These are phyloP conservation scores for Actinidia arguta DNA, from an alignment of 179 eudicot species.

Conservation along the genomic window DNA sequence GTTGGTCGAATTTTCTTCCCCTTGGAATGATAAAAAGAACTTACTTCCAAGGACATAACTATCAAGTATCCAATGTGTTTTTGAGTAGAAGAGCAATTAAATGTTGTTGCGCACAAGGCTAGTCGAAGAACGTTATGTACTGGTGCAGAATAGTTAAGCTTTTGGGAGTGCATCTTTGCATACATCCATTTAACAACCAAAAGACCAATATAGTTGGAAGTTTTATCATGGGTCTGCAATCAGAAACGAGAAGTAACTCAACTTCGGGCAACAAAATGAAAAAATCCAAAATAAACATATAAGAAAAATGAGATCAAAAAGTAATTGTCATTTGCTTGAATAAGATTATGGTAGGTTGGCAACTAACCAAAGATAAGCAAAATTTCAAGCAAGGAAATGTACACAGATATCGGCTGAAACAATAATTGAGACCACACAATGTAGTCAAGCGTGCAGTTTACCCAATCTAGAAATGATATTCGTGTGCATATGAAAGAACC, in stretches of 20 bases:
- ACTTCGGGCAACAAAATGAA: conserved; percentile 13
- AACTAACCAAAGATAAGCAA: background rate
- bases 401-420: background rate
- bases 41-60: conserved; percentile 77
- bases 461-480: too few relatives aligned
- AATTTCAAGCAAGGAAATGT: too few relatives aligned
- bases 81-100: conserved; percentile 80
- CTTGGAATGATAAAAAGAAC: too few relatives aligned
- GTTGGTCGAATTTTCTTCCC: too few relatives aligned
- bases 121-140: conserved; percentile 55
- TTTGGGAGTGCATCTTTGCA: conserved; percentile 53
- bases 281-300: background rate
- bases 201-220: conserved; percentile 60
- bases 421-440: background rate
- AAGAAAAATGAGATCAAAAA: background rate
- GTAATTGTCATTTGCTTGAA: background rate
- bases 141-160: conserved; percentile 35
- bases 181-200: conserved; percentile 59
- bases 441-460: background rate
- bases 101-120: conserved; percentile 66
- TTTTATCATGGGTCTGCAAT: conserved; percentile 76
- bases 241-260: conserved; percentile 21
- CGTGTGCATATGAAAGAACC: too few relatives aligned
- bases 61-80: conserved; percentile 72
- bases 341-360: background rate